Evolutionary conservation across 2,329 filamentous ascomycete species (phyloP).

Genomic region (Fusarium sp.): DNA sequence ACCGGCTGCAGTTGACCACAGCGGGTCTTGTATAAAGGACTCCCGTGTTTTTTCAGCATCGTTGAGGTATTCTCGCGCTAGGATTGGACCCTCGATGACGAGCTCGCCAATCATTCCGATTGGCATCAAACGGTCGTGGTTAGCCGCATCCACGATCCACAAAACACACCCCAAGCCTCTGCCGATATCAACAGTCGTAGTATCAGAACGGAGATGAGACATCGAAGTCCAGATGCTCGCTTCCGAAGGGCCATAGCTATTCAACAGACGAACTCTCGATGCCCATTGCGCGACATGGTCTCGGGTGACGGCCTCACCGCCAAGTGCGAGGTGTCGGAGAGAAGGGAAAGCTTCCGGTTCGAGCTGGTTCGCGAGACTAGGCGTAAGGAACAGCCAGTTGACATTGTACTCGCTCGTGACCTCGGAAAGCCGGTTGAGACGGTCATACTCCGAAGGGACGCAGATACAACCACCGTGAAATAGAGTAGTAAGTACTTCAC

Average conservation of each 20-base stretch:
- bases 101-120: background rate
- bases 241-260: conserved; percentile 11
- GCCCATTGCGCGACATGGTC: conserved; percentile 3
- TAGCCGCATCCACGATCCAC: conserved; percentile 1
- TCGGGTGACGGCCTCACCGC: conserved; percentile 3
- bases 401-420: conserved; percentile 18
- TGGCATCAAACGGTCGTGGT: conserved; percentile 2
- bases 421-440: conserved; percentile 51
- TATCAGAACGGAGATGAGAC: background rate
- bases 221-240: conserved; percentile 9
- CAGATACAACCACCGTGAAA: conserved; percentile 5
- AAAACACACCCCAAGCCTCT: conserved; percentile 1
- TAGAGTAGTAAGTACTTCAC: conserved; percentile 5
- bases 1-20: conserved; percentile 26
- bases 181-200: conserved; percentile 3
- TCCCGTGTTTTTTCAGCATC: conserved; percentile 3
- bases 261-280: conserved; percentile 1
- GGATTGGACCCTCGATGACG: conserved; percentile 4
- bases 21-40: conserved; percentile 9
- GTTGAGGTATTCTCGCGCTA: conserved; percentile 1
- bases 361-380: conserved; percentile 13
- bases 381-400: conserved; percentile 36
- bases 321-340: conserved; percentile 3
- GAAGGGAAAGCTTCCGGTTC: conserved; percentile 5
- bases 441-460: conserved; percentile 43